Base-by-base conservation (phyloP, 208 protist species). In the Acanthamoeba sp. region DNA sequence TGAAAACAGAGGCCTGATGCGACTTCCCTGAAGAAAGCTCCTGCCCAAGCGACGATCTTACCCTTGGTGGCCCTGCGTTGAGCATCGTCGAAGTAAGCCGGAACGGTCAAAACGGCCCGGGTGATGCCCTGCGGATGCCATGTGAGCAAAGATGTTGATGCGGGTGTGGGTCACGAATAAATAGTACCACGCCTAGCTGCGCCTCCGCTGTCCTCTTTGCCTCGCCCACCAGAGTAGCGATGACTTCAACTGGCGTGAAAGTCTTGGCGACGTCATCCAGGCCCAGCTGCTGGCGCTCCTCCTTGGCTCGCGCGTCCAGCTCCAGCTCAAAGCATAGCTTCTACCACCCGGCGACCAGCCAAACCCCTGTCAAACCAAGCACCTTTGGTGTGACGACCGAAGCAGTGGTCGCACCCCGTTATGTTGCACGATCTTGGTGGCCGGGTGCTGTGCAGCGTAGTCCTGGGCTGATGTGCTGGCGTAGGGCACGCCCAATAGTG, bases 1-100 rank as follows among this genome's bases (percentile, higher is more conserved):
- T n/a, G n/a, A n/a, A n/a, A n/a, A n/a, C n/a, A n/a, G n/a, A n/a
- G n/a, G n/a, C n/a, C n/a, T n/a, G n/a, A n/a, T n/a, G n/a, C n/a
- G n/a, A n/a, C n/a, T n/a, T n/a, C n/a, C n/a, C 5, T 69, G 59
- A n/a, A n/a, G n/a, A n/a, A n/a, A n/a, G n/a, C n/a, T n/a, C n/a
- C n/a, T n/a, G n/a, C n/a, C n/a, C n/a, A n/a, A n/a, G n/a, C n/a
- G n/a, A 6, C 57, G 22, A 16, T 29, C 4, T 66, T 66, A 66
- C 57, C 98, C 93, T 98, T 98, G 42, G 98, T 99, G 36, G 98
- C 97, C 94, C 98, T 96, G 64, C 98, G 94, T 95, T 99, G 98
- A 27, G 97, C 95, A 95, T 98, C 98, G 96, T 99, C 99, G 97
- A 99, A 99, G 97, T 99, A 99, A 50, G 99, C 98, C 84, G 98